Evolutionary conservation across 306 rosid species (phyloP), one percentile per base, ranked within the genome.

Genomic region (Chamaecrista fasciculata): DNA sequence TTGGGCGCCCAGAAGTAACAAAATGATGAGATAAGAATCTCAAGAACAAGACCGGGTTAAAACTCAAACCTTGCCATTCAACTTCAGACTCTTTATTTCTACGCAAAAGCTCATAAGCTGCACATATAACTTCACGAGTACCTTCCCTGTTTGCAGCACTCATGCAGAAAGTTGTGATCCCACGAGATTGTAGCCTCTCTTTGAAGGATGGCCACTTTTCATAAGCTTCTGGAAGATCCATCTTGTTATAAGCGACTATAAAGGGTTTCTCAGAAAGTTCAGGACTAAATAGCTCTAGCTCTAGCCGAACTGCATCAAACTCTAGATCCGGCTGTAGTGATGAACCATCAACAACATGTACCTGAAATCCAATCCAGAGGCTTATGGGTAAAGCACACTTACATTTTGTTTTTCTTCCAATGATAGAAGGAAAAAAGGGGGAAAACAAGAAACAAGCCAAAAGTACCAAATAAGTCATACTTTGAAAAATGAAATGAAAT

Each of bases 141-240:
- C 95, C 92, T 77, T 94, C 97, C 66, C 79, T 80, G 79, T 84
- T 80, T 67, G 81, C 86, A 44, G 98, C 92, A 62, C 98, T 90
- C 89, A 90, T 90, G 78, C 97, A 86, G 76, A 86, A 90, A 72
- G 92, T 76, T 57, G 78, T 79, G 67, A 90, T 72, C 75, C 97
- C 98, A 2, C 57, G 84, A 67, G 87, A 84, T 79, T 84, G 84
- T 57, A 94, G 78, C 73, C 46, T 85, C 68, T 83, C 83, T 83
- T 83, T 86, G 85, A 90, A 94, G 39, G 84, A 86, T 62, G 79
- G 76, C 96, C 97, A 94, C 70, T 83, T 89, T 76, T 88, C 89
- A 65, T 78, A 76, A 44, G 92, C 96, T 81, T 94, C 99, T n/a
- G 92, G 97, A 81, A 91, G 96, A 78, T 94, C 99, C 96, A 94